Base-by-base conservation (phyloP, 768 basidiomycete genomes). In the Mrakia hoshinonis region DNA sequence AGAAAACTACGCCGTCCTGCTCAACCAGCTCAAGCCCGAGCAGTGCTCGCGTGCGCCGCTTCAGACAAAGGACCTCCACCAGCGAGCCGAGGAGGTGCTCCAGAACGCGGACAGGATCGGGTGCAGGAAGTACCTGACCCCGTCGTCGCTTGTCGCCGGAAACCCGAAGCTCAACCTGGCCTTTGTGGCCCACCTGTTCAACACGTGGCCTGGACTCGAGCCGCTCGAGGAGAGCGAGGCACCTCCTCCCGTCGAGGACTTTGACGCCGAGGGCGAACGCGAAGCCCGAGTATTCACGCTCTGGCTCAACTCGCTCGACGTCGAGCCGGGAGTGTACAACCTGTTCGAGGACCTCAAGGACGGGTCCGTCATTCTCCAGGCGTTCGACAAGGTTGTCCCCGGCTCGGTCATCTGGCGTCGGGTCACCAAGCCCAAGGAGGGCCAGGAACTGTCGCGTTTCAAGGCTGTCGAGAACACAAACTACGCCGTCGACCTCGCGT, bases 401-500 rank as follows among this genome's bases (percentile, higher is more conserved):
- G 92, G 93, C 9, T 88, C 86, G 26, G 96, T 99, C 67, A 83
- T 92, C 71, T 97, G 95, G 96, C 85, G 93, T 54, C 85, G 95
- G 12, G 94, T 97, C n/a, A 90, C 90, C 68, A 96, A 94, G 81
- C 93, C 93, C 20, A 92, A 89, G 77, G 87, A 81, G 49, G 88
- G 87, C 46, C 78, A 90, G 88, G 83, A 86, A 51, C 83, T 99
- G 24, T 94, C 94, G 49, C 84, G 92, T 67, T 99, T 98, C 85
- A 99, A 99, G 83, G 88, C 88, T 39, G 92, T 99, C 34, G 96
- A 99, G 82, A 98, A 99, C 81, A 96, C 92, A 54, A 99, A 98
- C 80, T 98, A 99, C 76, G 87, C 82, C 10, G 89, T 98, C 52
- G 96, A 98, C 55, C 87, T 99, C 20, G 94, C 87, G 3, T 91